Base-by-base conservation (phyloP, 2,329 filamentous ascomycete species). In the Paradendryphiella salina region DNA sequence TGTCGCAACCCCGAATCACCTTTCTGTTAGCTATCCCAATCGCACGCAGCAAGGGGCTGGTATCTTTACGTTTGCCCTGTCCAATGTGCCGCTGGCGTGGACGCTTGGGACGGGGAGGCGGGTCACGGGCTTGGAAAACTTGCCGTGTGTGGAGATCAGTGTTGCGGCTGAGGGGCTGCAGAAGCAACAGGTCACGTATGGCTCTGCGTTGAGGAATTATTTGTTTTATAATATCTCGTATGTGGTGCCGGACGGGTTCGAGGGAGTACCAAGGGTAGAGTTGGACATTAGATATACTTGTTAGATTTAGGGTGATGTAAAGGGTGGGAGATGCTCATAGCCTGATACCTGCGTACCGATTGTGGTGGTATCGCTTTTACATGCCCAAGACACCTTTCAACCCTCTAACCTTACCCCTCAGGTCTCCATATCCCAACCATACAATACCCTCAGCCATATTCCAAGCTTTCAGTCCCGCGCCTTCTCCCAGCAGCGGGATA, bases 401-500 rank as follows among this genome's bases (percentile, higher is more conserved):
- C 7, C 78, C 78, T 40, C 50, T 61, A 32, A 73, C 43, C 57
- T 70, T 73, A 34, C 75, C 70, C 39, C 55, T 61, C 55, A 53
- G 40, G 18, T 57, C 46, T 17, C 76, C 78, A 65, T 80, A 80
- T 14, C 77, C 79, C 48, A 80, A 55, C 66, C 78, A 77, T 17
- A 79, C 74, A 36, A 80, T 72, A 5, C 76, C 78, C 54, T 70
- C 65, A 37, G 75, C 76, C 63, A 77, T 74, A 45, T 67, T 60
- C 72, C 74, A 79, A 38, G 71, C 71, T 52, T 58, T 65, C 33
- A 65, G 60, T n/a, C 65, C 72, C 18, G 66, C 70, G 0, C 60
- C 61, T 23, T 50, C 52, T 0, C 70, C 72, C 26, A 60, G 58
- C 14, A 99, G 84, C 1, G 94, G 93, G 72, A 97, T 96, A 66